Evolutionary conservation across 805 yeast species (phyloP).

Genomic region (Zygosaccharomyces pseudorouxii): DNA sequence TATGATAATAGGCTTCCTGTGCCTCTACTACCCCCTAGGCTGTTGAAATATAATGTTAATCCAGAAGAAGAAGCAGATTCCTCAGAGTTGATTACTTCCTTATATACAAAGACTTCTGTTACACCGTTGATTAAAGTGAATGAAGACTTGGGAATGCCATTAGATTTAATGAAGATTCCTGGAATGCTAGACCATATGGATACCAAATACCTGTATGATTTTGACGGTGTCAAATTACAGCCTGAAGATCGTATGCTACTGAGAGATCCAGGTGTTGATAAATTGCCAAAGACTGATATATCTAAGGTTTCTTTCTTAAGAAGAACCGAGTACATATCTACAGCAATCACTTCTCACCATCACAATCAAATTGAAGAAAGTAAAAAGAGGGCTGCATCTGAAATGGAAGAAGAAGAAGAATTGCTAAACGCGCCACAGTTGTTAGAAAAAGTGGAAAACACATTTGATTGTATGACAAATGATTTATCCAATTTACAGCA

Average conservation of each 20-base stretch:
- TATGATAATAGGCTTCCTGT: constrained; percentile 88
- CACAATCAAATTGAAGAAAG: constrained; percentile 17
- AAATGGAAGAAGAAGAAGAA: constrained; percentile 23
- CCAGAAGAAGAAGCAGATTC: constrained; percentile 45
- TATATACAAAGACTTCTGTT: constrained; percentile 72
- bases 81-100: constrained; percentile 57
- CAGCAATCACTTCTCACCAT: constrained; percentile 42
- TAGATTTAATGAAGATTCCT: constrained; percentile 64
- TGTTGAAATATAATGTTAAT: constrained; percentile 48
- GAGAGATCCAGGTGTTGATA: constrained; percentile 64
- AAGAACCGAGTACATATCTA: constrained; percentile 88
- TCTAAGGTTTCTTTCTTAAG: constrained; percentile 70
- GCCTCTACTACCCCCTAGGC: constrained; percentile 87
- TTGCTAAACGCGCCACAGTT: constrained; percentile 27
- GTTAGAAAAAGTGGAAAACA: constrained; percentile 55
- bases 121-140: constrained; percentile 55
- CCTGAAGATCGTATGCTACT: constrained; percentile 73
- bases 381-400: constrained; percentile 30
- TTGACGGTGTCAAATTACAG: constrained; percentile 50
- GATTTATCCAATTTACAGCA: constrained; percentile 53
- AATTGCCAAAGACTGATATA: constrained; percentile 34
- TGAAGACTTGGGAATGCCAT: constrained; percentile 66
- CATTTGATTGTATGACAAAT: constrained; percentile 59
- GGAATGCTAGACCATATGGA: constrained; percentile 64
- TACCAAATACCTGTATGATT: constrained; percentile 40